These are phyloP conservation scores for Straminergon stramineum DNA, from an alignment of 225 moss, liverwort and hornwort genomes.

Conservation along the genomic window DNA sequence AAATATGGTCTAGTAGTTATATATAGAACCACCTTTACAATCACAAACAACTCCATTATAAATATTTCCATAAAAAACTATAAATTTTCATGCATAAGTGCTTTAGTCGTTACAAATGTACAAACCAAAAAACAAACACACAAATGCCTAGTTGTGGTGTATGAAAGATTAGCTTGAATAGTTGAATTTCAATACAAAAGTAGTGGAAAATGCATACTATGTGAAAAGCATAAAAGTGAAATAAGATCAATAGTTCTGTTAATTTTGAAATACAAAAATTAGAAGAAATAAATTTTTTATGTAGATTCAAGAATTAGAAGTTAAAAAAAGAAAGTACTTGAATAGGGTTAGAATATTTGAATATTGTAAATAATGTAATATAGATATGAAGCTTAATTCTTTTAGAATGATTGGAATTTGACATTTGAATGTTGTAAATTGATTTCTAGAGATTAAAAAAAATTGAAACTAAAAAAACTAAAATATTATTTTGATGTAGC, in stretches of 20 bases:
- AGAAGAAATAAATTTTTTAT: background rate
- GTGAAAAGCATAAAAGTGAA: background rate
- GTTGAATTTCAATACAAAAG: background rate
- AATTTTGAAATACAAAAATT: background rate
- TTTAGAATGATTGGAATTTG: background rate
- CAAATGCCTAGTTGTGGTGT: background rate
- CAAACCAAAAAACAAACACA: background rate
- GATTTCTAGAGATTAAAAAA: background rate
- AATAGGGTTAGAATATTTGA: background rate
- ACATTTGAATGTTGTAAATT: background rate
- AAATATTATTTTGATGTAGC: background rate
- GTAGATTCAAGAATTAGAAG: background rate
- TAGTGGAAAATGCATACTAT: fast-evolving
- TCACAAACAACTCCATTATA: background rate
- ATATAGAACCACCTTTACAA: fast-evolving
- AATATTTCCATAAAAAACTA: background rate
- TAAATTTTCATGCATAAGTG: background rate
- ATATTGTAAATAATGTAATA: background rate
- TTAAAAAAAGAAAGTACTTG: background rate
- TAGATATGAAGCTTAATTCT: background rate
- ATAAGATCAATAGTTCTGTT: background rate
- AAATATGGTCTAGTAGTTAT: background rate
- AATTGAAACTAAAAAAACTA: background rate
- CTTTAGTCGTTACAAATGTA: background rate
- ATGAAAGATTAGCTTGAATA: background rate